phyloP scores from a whole-genome alignment of 2,329 filamentous ascomycete genomes.

The Pestalotiopsis fici region DNA sequence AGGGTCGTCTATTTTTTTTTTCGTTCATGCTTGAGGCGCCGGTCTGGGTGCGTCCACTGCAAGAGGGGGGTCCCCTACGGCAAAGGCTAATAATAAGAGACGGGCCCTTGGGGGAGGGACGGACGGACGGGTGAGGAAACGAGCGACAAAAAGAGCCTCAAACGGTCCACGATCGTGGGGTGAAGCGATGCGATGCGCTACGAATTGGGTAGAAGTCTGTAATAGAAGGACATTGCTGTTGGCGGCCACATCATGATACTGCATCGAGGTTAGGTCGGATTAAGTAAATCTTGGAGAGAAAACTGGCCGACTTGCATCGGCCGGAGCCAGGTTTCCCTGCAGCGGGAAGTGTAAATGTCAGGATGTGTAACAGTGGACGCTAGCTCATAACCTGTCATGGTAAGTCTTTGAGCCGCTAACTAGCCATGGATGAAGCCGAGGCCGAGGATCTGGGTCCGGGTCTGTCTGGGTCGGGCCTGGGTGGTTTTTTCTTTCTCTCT shows the following conservation, averaged over 20 bases:
- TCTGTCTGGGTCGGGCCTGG: no score
- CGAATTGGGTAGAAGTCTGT: not conserved
- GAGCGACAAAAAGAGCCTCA: not conserved
- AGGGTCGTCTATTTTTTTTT: no score
- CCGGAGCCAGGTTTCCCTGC: not conserved
- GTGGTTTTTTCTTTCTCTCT: not conserved
- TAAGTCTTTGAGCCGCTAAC: not conserved
- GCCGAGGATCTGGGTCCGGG: not conserved
- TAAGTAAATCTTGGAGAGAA: slow-evolving; percentile 1
- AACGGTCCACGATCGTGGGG: not conserved
- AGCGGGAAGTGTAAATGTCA: not conserved
- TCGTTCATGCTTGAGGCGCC: not conserved
- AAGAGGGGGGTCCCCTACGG: no score
- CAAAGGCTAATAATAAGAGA: not conserved
- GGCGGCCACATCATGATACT: not conserved
- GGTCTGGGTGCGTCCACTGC: not conserved
- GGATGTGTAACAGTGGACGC: not conserved
- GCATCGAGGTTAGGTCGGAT: slow-evolving; percentile 5
- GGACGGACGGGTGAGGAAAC: not conserved
- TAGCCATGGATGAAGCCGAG: not conserved
- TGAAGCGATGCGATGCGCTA: not conserved
- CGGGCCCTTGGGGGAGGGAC: not conserved
- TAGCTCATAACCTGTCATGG: not conserved
- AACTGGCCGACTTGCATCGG: not conserved
- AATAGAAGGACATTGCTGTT: not conserved